Evolutionary conservation across 2,329 filamentous ascomycete species (phyloP).

Genomic region (Colletotrichum cuscutae): DNA sequence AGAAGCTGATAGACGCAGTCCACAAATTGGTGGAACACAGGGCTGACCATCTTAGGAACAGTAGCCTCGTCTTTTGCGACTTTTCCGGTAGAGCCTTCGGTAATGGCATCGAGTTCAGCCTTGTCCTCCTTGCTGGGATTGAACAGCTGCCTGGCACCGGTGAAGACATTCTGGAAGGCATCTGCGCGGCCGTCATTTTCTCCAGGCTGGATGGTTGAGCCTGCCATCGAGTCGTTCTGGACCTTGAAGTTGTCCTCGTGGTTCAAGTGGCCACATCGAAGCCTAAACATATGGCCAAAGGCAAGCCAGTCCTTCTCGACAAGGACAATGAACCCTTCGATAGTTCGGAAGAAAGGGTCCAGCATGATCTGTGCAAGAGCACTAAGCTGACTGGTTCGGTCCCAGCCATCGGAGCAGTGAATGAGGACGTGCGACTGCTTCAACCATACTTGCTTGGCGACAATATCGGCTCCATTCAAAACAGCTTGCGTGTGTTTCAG

Average conservation of each 20-base stretch:
- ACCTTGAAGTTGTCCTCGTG: conserved; percentile 95
- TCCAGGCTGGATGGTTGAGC: conserved; percentile 69
- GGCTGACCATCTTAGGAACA: conserved; percentile 89
- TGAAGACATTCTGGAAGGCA: conserved; percentile 85
- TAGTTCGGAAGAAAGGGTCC: conserved; percentile 93
- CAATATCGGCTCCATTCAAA: conserved; percentile 84
- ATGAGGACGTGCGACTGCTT: conserved; percentile 95
- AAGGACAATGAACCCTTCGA: conserved; percentile 93
- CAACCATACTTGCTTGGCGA: conserved; percentile 88
- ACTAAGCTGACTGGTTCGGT: conserved; percentile 94
- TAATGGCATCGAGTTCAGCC: conserved; percentile 67
- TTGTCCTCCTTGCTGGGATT: conserved; percentile 75
- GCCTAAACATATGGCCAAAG: conserved; percentile 97
- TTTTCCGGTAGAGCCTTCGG: conserved; percentile 51
- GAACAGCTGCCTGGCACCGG: conserved; percentile 90
- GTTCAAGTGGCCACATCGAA: conserved; percentile 87
- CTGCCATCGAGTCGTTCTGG: conserved; percentile 82
- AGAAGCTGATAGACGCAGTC: conserved; percentile 93
- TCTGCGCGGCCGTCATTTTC: conserved; percentile 73
- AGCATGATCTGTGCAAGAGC: conserved; percentile 92
- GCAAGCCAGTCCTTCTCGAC: conserved; percentile 98
- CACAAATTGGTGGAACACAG: conserved; percentile 97
- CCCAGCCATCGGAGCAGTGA: conserved; percentile 98
- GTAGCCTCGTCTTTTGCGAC: conserved; percentile 73
- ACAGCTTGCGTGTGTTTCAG: conserved; percentile 88